A percentile compares a stretch with the other conserved stretches of the same genome.
phyloP scores from a whole-genome alignment of 1,139 yeast species.

The Yamadazyma pseudoaaseri region DNA sequence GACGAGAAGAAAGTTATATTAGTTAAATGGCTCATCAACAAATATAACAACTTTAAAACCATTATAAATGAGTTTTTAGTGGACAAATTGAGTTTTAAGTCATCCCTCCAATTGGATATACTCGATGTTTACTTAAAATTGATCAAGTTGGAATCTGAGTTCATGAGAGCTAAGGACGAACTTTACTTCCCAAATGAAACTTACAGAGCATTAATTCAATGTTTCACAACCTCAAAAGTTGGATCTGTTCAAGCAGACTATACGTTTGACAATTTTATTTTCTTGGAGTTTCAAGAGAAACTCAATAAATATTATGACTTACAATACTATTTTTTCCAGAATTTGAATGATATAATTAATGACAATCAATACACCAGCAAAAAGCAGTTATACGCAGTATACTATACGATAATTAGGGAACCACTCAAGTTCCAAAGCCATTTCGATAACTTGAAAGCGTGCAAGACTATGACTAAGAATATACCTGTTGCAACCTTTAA shows the following conservation, averaged over 20 bases:
- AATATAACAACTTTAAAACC: conserved; percentile 56
- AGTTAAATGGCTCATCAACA: conserved; percentile 62
- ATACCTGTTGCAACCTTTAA: conserved; percentile 60
- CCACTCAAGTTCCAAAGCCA: conserved; percentile 24
- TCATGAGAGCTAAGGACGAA: conserved; percentile 45
- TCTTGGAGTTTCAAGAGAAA: conserved; percentile 58
- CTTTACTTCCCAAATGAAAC: conserved; percentile 64
- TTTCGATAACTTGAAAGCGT: conserved; percentile 31
- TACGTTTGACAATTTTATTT: conserved; percentile 50
- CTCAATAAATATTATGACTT: conserved; percentile 61
- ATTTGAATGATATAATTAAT: conserved; percentile 20
- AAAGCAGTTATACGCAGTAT: conserved; percentile 35
- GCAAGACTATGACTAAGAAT: conserved; percentile 30
- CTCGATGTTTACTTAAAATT: conserved; percentile 64
- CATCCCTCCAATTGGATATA: conserved; percentile 58
- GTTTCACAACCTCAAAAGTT: conserved; percentile 42
- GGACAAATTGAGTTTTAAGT: conserved; percentile 29
- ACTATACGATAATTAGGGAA: conserved; percentile 35
- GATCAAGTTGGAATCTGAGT: conserved; percentile 56
- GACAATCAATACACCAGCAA: conserved; percentile 11
- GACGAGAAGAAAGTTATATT: conserved; percentile 49
- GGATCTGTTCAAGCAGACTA: conserved; percentile 43
- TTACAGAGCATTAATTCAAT: conserved; percentile 46
- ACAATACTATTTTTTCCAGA: conserved; percentile 59
- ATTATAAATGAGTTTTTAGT: conserved; percentile 41